phyloP scores from a whole-genome alignment of 2,329 filamentous ascomycete genomes.

The Aspergillus sp. region DNA sequence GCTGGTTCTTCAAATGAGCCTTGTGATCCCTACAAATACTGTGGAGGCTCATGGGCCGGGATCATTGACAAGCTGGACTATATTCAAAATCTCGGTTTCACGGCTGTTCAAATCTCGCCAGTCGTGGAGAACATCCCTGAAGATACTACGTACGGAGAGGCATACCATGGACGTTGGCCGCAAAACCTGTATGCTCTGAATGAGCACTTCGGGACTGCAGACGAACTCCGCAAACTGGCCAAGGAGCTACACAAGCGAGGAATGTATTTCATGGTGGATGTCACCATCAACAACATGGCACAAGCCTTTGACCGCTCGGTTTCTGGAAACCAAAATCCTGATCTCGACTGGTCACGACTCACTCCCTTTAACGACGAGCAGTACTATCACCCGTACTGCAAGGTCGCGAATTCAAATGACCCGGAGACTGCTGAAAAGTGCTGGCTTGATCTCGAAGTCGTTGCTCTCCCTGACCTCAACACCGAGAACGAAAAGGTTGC shows the following conservation, averaged over 20 bases:
- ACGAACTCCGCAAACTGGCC: slow-evolving; percentile 45
- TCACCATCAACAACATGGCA: slow-evolving; percentile 42
- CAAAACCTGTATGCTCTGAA: slow-evolving; percentile 48
- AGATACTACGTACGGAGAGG: slow-evolving; percentile 37
- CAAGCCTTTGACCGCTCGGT: slow-evolving; percentile 9
- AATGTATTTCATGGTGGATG: slow-evolving; percentile 53
- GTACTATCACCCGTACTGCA: slow-evolving; percentile 21
- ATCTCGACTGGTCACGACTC: slow-evolving; percentile 19
- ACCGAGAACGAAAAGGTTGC: slow-evolving; percentile 44
- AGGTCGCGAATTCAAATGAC: slow-evolving; percentile 17
- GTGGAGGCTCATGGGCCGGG: slow-evolving; percentile 61
- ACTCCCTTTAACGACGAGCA: slow-evolving; percentile 21
- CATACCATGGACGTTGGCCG: slow-evolving; percentile 50
- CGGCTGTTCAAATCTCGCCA: slow-evolving; percentile 39
- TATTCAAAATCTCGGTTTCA: slow-evolving; percentile 46
- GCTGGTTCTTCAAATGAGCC: slow-evolving; percentile 35
- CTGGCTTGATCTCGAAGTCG: slow-evolving; percentile 45
- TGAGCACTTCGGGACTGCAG: slow-evolving; percentile 45
- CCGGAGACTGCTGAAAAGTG: slow-evolving; percentile 30
- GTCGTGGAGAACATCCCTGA: slow-evolving; percentile 36
- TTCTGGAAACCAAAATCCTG: background rate
- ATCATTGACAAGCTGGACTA: slow-evolving; percentile 54
- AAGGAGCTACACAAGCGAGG: slow-evolving; percentile 43
- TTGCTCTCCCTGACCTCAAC: slow-evolving; percentile 48
- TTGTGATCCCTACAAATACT: slow-evolving; percentile 45